phyloP scores from a whole-genome alignment of 345 rosid species.

The Eucalyptus polyanthemos region DNA sequence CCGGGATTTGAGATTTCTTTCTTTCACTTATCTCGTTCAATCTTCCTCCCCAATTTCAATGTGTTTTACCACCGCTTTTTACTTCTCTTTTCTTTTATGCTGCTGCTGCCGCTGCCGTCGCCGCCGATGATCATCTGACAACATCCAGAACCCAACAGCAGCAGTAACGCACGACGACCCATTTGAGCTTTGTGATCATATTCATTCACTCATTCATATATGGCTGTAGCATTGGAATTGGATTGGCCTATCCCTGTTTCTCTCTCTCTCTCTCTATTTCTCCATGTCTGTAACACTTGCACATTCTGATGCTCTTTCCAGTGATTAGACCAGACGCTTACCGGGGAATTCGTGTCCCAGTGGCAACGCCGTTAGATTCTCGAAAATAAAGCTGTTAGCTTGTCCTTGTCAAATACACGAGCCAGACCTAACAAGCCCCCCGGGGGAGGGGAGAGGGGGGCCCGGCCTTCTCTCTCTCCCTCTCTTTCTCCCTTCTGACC shows the following conservation, averaged over 20 bases:
- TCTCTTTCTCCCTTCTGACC: not conserved
- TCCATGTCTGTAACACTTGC: not conserved
- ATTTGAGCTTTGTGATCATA: not conserved
- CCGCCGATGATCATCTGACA: too few relatives aligned
- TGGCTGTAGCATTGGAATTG: not conserved
- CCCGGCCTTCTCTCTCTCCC: not conserved
- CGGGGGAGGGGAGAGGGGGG: not conserved
- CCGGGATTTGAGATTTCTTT: not conserved
- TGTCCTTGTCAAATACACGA: conserved; percentile 13
- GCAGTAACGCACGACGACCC: not conserved
- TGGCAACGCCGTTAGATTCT: conserved; percentile 36
- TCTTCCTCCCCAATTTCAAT: not conserved
- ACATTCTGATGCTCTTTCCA: conserved; percentile 4
- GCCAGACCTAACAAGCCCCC: not conserved
- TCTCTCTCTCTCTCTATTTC: not conserved
- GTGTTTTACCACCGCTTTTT: not conserved
- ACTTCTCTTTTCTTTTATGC: too few relatives aligned
- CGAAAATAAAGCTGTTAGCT: conserved; percentile 3
- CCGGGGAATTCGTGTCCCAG: conserved; percentile 14
- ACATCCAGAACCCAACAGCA: not conserved
- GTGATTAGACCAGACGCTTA: conserved; percentile 16
- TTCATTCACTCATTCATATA: not conserved
- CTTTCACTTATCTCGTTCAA: not conserved
- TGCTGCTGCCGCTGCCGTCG: too few relatives aligned
- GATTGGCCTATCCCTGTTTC: not conserved